Percentiles rank a stretch among this genome's conserved stretches.
phyloP scores from a whole-genome alignment of 345 rosid species.

The Gossypium arboreum region DNA sequence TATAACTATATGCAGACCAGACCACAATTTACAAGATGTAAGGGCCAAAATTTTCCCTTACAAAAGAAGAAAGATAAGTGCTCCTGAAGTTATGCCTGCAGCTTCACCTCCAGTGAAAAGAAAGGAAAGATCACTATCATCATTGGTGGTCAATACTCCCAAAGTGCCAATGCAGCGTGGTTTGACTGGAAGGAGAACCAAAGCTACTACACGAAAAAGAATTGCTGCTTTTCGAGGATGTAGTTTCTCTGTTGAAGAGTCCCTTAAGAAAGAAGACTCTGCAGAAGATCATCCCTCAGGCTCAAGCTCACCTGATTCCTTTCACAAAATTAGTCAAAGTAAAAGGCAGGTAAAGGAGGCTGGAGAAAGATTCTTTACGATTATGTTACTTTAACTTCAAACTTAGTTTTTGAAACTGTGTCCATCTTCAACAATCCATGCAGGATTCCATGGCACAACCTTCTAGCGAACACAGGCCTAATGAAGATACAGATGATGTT shows the following conservation, averaged over 20 bases:
- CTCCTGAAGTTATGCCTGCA: slow-evolving; percentile 47
- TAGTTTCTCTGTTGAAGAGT: slow-evolving; percentile 35
- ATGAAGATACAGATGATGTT: slow-evolving; percentile 27
- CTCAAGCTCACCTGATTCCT: slow-evolving; percentile 51
- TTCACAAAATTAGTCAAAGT: slow-evolving; percentile 26
- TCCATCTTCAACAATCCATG: slow-evolving; percentile 18
- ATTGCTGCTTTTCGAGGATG: slow-evolving; percentile 35
- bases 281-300: slow-evolving; percentile 36
- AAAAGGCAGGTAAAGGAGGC: slow-evolving; percentile 49
- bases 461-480: slow-evolving; percentile 23
- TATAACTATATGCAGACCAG: slow-evolving; percentile 48
- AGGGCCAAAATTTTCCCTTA: slow-evolving; percentile 66
- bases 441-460: slow-evolving; percentile 44
- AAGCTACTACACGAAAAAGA: slow-evolving; percentile 43
- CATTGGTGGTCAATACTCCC: slow-evolving; percentile 59
- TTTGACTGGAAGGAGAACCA: slow-evolving; percentile 56
- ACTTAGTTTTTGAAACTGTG: neutral
- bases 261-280: slow-evolving; percentile 44
- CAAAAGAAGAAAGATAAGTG: slow-evolving; percentile 48
- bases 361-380: slow-evolving; percentile 9
- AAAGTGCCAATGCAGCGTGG: slow-evolving; percentile 51
- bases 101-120: slow-evolving; percentile 52
- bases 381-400: neutral
- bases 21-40: slow-evolving; percentile 70
- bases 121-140: slow-evolving; percentile 69